Conservation (phyloP, 2,329 filamentous ascomycete species). For the Rhynchosporium agropyri region DNA sequence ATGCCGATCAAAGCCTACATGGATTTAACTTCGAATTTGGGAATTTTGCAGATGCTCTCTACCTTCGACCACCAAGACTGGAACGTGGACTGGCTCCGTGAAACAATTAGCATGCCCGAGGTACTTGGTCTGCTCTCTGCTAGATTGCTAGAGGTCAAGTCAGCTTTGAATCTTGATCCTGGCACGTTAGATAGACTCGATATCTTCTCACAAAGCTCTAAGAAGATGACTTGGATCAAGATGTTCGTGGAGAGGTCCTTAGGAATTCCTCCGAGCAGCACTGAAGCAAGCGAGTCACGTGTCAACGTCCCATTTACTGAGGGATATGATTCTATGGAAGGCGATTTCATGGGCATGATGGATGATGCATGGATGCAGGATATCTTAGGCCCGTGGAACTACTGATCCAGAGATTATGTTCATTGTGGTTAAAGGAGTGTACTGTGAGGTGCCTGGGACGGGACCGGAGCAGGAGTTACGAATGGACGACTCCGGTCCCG, state of each 20-base stretch:
- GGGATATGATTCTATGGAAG: constrained; percentile 7
- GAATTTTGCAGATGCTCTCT: constrained; percentile 44
- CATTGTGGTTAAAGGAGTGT: neutral
- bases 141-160: constrained; percentile 34
- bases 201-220: constrained; percentile 19
- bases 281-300: neutral
- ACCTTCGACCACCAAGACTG: constrained; percentile 45
- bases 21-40: constrained; percentile 44
- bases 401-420: neutral
- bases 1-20: constrained; percentile 24
- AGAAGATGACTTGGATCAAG: constrained; percentile 21
- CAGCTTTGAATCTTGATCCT: constrained; percentile 20
- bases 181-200: constrained; percentile 16
- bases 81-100: constrained; percentile 44
- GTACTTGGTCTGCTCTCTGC: constrained; percentile 42
- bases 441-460: neutral
- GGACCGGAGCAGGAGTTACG: constrained; percentile 11
- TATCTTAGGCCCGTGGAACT: constrained; percentile 22
- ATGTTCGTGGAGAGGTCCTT: constrained; percentile 15
- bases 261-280: neutral
- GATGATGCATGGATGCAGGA: constrained; percentile 29
- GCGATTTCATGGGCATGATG: constrained; percentile 21
- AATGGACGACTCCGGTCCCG: neutral
- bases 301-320: constrained; percentile 5
- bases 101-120: constrained; percentile 40